These are phyloP conservation scores for Nothophytophthora sp. DNA, from an alignment of 352 stramenopile species.

Conservation along the genomic window DNA sequence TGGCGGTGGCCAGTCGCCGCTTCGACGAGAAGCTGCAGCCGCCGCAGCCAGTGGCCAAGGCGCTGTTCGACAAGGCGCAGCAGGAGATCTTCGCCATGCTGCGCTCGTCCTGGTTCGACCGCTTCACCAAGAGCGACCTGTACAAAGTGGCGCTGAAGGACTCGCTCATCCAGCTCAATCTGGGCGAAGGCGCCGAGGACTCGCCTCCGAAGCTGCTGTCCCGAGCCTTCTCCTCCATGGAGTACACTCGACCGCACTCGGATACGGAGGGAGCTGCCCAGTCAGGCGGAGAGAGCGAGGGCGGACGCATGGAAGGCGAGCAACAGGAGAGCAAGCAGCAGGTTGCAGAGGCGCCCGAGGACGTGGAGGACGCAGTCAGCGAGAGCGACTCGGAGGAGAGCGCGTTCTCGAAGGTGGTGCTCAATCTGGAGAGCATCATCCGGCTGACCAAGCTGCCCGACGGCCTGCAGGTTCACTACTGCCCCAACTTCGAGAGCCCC, in stretches of 20 bases:
- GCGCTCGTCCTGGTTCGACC: slow-evolving; percentile 77
- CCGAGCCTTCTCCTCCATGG: slow-evolving; percentile 52
- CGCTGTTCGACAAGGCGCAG: slow-evolving; percentile 66
- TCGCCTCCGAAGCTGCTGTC: slow-evolving; percentile 70
- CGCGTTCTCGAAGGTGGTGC: slow-evolving; percentile 59
- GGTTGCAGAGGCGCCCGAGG: too few relatives aligned
- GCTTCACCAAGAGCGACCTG: slow-evolving; percentile 84
- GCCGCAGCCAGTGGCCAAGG: slow-evolving; percentile 38
- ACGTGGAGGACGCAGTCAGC: slow-evolving; percentile 40
- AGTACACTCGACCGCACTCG: slow-evolving; percentile 26
- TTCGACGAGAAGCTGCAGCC: slow-evolving; percentile 46
- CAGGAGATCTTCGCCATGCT: slow-evolving; percentile 86
- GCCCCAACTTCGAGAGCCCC: slow-evolving; percentile 67
- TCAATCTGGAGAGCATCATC: slow-evolving; percentile 87
- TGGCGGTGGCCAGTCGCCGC: slow-evolving; percentile 39
- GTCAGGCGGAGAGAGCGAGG: slow-evolving; percentile 4
- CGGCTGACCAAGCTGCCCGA: slow-evolving; percentile 77
- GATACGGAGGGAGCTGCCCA: neutral
- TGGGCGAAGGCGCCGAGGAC: slow-evolving; percentile 62
- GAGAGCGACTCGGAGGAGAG: slow-evolving; percentile 45
- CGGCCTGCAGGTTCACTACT: slow-evolving; percentile 82
- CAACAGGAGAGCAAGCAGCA: too few relatives aligned
- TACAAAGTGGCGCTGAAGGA: slow-evolving; percentile 83
- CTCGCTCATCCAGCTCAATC: slow-evolving; percentile 60
- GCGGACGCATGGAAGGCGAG: slow-evolving; percentile 5